phyloP scores from a whole-genome alignment of 2,329 filamentous ascomycete species.

The Colletotrichum orbiculare region DNA sequence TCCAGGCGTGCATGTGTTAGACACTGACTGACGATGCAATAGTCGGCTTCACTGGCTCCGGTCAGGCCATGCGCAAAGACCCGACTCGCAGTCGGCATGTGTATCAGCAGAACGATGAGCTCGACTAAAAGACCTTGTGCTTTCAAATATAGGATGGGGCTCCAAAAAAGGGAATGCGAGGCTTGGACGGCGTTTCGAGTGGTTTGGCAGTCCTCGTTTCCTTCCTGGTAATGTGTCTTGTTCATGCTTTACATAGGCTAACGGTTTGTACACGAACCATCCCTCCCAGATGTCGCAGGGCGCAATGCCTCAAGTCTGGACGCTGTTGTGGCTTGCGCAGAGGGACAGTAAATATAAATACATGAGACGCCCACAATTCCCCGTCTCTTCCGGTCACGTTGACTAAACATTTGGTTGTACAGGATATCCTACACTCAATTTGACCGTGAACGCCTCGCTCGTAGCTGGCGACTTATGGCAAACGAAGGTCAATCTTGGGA shows the following conservation, averaged over 20 bases:
- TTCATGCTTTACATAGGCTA: conserved; percentile 33
- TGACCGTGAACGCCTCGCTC: not conserved
- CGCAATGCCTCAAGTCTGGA: conserved; percentile 17
- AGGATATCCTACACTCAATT: conserved; percentile 31
- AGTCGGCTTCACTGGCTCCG: conserved; percentile 98
- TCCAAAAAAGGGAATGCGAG: conserved; percentile 33
- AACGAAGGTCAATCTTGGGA: conserved; percentile 51
- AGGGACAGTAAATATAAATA: conserved; percentile 31
- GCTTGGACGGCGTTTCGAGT: conserved; percentile 36
- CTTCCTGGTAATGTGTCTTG: conserved; percentile 37
- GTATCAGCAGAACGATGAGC: conserved; percentile 81
- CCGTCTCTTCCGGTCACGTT: conserved; percentile 21
- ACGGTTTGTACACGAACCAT: conserved; percentile 30
- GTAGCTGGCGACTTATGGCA: conserved; percentile 11
- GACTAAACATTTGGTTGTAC: conserved; percentile 35
- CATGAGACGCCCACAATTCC: conserved; percentile 35
- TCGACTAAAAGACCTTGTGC: conserved; percentile 65
- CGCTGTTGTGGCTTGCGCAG: conserved; percentile 12
- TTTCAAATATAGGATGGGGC: conserved; percentile 40
- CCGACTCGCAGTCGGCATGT: conserved; percentile 83
- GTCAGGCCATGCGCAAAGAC: conserved; percentile 96
- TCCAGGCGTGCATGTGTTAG: not conserved
- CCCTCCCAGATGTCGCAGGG: conserved; percentile 23
- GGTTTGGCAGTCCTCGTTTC: conserved; percentile 34
- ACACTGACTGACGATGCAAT: conserved; percentile 24